These are phyloP conservation scores for Xylaria sp. DNA, from an alignment of 2,329 filamentous ascomycete genomes.

Conservation along the genomic window DNA sequence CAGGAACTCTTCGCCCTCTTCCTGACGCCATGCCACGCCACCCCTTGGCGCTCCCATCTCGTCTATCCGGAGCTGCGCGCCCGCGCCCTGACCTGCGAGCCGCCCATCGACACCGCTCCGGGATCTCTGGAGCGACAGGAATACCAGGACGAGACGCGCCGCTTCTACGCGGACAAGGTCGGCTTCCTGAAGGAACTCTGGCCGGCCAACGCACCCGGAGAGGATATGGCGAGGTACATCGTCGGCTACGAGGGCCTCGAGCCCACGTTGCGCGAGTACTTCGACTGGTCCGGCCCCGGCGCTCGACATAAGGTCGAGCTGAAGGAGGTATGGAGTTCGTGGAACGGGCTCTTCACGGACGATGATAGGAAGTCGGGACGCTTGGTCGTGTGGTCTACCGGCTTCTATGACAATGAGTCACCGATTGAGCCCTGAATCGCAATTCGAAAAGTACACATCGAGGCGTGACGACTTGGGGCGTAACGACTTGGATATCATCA, in stretches of 20 bases:
- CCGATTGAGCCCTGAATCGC: conserved; percentile 12
- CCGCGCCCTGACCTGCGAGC: conserved; percentile 88
- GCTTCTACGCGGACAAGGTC: conserved; percentile 74
- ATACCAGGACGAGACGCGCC: conserved; percentile 89
- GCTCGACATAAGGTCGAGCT: conserved; percentile 47
- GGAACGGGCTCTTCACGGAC: conserved; percentile 66
- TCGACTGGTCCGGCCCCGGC: conserved; percentile 43
- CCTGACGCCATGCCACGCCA: conserved; percentile 94
- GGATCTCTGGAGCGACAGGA: conserved; percentile 59
- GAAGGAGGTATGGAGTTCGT: conserved; percentile 56
- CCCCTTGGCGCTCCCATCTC: conserved; percentile 90
- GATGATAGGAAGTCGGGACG: conserved; percentile 59
- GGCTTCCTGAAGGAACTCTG: conserved; percentile 63
- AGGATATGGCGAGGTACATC: conserved; percentile 58
- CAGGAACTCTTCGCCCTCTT: conserved; percentile 71
- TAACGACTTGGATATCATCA: not conserved
- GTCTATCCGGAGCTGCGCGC: conserved; percentile 74
- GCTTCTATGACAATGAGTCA: conserved; percentile 28
- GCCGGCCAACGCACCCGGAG: conserved; percentile 37
- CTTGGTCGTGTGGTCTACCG: conserved; percentile 59
- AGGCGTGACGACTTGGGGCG: not conserved
- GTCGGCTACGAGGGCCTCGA: conserved; percentile 65
- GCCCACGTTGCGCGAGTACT: conserved; percentile 47
- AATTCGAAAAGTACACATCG: not conserved
- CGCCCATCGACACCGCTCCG: conserved; percentile 70